phyloP scores from a whole-genome alignment of 371 early-diverging fungal species.

The Smittium culicis region DNA sequence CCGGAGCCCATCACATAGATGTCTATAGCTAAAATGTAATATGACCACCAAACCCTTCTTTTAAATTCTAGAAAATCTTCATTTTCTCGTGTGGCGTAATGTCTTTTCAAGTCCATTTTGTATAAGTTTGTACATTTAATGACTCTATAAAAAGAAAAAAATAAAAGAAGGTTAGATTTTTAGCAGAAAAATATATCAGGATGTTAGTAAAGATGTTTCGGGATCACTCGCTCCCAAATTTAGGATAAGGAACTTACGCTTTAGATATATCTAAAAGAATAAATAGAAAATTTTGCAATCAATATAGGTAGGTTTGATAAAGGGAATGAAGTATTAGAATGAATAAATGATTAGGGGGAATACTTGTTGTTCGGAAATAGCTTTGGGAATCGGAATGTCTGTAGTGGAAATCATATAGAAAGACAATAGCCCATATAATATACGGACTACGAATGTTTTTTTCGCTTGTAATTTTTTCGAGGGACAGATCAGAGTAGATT shows the following conservation, averaged over 20 bases:
- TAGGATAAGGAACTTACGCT: not conserved
- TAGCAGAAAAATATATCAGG: not conserved
- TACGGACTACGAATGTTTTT: not conserved
- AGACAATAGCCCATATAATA: not conserved
- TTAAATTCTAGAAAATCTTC: not conserved
- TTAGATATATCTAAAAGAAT: not conserved
- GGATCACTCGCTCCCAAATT: not conserved
- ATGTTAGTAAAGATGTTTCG: not conserved
- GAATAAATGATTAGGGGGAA: not conserved
- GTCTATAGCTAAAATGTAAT: not conserved
- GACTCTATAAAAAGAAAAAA: not conserved
- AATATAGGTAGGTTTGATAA: not conserved
- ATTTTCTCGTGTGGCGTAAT: not conserved
- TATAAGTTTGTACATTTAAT: not conserved
- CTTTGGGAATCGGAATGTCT: not conserved
- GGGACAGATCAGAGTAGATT: not conserved
- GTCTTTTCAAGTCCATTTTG: not conserved
- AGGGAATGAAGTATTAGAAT: not conserved
- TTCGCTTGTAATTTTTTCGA: not conserved
- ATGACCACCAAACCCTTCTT: constrained; percentile 1
- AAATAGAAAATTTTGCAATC: not conserved
- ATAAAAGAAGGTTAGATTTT: not conserved
- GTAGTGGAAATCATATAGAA: not conserved
- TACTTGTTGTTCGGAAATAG: not conserved
- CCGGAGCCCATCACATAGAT: not conserved